Evolutionary conservation across 163 green algal genomes (phyloP).

Genomic region (Scenedesmus sp.): DNA sequence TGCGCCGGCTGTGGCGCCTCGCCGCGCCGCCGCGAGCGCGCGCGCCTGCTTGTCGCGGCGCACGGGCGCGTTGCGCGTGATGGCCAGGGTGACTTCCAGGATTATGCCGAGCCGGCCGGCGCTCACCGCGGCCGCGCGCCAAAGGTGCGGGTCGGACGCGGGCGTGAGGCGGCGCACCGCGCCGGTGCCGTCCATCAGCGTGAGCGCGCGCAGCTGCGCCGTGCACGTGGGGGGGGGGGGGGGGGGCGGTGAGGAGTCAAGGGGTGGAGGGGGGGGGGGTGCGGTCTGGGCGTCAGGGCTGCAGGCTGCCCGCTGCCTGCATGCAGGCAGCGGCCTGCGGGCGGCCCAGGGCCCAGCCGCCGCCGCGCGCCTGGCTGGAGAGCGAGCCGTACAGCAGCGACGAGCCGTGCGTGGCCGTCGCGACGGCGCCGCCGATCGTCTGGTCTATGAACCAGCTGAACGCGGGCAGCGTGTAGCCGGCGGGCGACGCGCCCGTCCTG

Average conservation of each 20-base stretch:
- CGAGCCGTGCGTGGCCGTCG: constrained; percentile 86
- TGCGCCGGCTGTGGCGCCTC: too few species aligned
- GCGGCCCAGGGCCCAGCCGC: too few species aligned
- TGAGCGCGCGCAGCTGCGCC: constrained; percentile 9
- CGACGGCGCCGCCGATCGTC: constrained; percentile 84
- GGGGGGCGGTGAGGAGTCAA: too few species aligned
- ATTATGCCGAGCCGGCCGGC: constrained; percentile 81
- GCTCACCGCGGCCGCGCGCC: constrained; percentile 53
- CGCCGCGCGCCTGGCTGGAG: constrained; percentile 68
- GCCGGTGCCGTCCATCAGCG: constrained; percentile 18
- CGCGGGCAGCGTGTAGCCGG: constrained; percentile 76
- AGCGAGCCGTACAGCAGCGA: constrained; percentile 75
- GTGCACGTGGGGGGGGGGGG: too few species aligned
- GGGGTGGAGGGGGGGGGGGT: too few species aligned
- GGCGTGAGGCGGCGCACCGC: constrained; percentile 55
- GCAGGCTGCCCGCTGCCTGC: background rate
- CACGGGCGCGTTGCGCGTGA: constrained; percentile 60
- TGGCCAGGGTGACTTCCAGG: constrained; percentile 69
- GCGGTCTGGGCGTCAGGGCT: too few species aligned
- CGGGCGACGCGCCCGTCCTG: background rate
- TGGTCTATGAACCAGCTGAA: constrained; percentile 89
- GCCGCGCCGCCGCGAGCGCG: too few species aligned
- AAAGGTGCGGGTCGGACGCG: constrained; percentile 65
- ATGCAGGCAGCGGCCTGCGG: background rate
- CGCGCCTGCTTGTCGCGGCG: constrained; percentile 25